phyloP scores from a whole-genome alignment of 2,329 filamentous ascomycete species.

The Trichoderma sp. region DNA sequence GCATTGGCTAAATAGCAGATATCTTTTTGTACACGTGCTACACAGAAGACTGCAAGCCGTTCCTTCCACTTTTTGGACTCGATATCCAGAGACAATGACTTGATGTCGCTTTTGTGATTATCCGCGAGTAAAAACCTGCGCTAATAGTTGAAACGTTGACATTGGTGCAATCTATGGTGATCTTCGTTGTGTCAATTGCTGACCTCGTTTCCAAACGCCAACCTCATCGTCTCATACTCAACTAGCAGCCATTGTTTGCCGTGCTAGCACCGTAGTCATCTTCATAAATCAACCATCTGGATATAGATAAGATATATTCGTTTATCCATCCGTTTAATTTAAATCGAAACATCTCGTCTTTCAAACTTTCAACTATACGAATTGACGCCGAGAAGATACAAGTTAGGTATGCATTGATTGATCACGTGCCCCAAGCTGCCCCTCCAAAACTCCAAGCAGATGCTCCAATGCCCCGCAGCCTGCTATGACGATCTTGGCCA shows the following conservation, averaged over 20 bases:
- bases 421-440: background rate
- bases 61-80: background rate
- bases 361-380: background rate
- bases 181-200: background rate
- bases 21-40: background rate
- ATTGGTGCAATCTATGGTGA: background rate
- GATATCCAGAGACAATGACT: background rate
- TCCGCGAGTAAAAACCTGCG: background rate
- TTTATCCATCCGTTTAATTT: background rate
- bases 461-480: constrained; percentile 9
- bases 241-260: too few relatives aligned
- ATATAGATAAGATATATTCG: background rate
- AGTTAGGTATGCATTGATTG: background rate
- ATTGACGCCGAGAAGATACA: background rate
- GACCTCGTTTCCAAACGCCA: background rate
- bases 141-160: background rate
- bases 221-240: too few relatives aligned
- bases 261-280: background rate
- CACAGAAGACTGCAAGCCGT: background rate
- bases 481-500: background rate
- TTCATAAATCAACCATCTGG: background rate
- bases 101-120: background rate
- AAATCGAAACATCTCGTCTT: background rate
- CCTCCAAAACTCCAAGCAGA: background rate
- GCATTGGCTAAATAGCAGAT: background rate